Evolutionary conservation across 2,329 filamentous ascomycete species (phyloP), one percentile per base, ranked within the genome.

Genomic region (Akanthomyces muscarius): DNA sequence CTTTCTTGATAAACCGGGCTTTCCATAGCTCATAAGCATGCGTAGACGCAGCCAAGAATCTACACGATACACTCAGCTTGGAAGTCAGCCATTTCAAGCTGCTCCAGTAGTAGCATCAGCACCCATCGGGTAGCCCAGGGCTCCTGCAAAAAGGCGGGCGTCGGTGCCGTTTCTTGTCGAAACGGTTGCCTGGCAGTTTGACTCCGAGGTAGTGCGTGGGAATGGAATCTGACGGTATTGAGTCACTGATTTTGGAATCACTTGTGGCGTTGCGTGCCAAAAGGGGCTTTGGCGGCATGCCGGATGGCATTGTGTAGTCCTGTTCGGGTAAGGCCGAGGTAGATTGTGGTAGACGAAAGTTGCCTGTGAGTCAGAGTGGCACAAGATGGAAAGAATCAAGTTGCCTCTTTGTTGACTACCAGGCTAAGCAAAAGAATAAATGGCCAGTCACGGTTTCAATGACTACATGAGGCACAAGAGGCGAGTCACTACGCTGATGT

Each of bases 21-120:
- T 95, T 93, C 94, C 94, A 98, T 42, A 97, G 74, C 70, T 98
- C 94, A 67, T 97, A 94, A 54, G 86, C 86, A 56, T 88, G 82
- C 61, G 89, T 90, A 72, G 94, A 96, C 1, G 92, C 93, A 80
- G 92, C 94, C 18, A 98, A 77, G 60, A 91, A 92, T 73, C 87
- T 91, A 80, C 93, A 97, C 6, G 92, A 90, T 62, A 84, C 84
- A 10, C 92, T 91, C 48, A 8, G 76, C 77, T 62, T 88, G 75
- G 59, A 98, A 77, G 59, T 81, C 79, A 11, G 74, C 69, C 55
- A 84, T 79, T 69, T 93, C 88, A 52, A 97, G 80, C 69, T 80
- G 86, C 73, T 97, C 94, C 65, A 97, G 77, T 18, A 97, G 72
- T 61, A 89, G 80, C 67, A 88, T 81, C 56, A 97, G 78, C 68